phyloP scores from a whole-genome alignment of 139 green algal species.

The Chlorella sp. region DNA sequence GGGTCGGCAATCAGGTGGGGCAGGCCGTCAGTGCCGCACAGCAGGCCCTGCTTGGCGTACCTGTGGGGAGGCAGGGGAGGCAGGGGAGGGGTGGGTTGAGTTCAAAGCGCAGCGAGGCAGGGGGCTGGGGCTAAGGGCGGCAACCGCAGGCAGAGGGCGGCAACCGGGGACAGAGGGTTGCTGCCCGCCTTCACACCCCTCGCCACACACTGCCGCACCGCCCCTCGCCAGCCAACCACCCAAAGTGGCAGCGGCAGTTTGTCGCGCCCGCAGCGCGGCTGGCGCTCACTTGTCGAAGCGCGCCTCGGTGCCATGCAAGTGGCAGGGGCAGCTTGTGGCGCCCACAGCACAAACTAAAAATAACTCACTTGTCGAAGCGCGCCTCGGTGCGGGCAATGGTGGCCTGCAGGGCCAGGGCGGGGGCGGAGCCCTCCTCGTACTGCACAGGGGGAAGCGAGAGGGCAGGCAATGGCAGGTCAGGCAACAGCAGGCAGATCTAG shows the following conservation, averaged over 20 bases:
- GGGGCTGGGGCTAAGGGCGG: too few species aligned
- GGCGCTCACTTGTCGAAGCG: too few species aligned
- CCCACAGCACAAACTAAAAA: too few species aligned
- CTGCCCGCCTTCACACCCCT: neutral
- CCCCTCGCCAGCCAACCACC: neutral
- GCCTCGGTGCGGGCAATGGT: slow-evolving; percentile 95
- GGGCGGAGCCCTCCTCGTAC: slow-evolving; percentile 91
- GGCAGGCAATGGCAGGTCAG: neutral
- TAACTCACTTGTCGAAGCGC: slow-evolving; percentile 81
- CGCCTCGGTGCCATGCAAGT: too few species aligned
- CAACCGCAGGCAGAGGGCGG: neutral
- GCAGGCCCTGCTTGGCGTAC: slow-evolving; percentile 91
- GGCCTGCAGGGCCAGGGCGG: slow-evolving; percentile 89
- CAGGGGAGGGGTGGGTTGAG: neutral
- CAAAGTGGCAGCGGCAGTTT: too few species aligned
- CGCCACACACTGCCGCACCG: too few species aligned
- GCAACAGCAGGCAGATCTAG: neutral
- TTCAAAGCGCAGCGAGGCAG: too few species aligned
- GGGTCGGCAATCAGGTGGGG: slow-evolving; percentile 99
- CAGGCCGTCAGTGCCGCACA: slow-evolving; percentile 97
- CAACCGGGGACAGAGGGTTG: too few species aligned
- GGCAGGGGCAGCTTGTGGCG: too few species aligned
- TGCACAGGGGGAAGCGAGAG: slow-evolving; percentile 48
- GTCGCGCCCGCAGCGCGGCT: too few species aligned
- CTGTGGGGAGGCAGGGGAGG: neutral